A percentile compares a stretch with the other conserved stretches of the same genome.
These are phyloP conservation scores for Camptophora hylomeconis DNA, from an alignment of 2,329 filamentous ascomycete genomes.

Conservation along the genomic window DNA sequence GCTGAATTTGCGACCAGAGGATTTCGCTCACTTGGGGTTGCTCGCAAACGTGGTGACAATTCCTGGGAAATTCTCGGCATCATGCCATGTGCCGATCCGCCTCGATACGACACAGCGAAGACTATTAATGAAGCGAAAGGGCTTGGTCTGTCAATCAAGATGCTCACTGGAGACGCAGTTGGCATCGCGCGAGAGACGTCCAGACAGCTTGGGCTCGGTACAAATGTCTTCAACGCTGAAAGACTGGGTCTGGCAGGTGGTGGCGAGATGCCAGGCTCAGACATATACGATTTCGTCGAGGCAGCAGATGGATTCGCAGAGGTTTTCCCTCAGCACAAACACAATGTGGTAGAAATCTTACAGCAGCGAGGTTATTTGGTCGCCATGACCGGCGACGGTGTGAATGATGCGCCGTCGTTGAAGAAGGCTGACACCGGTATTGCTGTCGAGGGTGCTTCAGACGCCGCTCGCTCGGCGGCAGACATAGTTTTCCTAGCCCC, in stretches of 20 bases:
- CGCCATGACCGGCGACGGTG: slow-evolving; percentile 92
- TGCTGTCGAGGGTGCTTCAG: slow-evolving; percentile 82
- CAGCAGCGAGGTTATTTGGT: slow-evolving; percentile 88
- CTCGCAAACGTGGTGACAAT: slow-evolving; percentile 70
- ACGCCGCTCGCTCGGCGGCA: slow-evolving; percentile 78
- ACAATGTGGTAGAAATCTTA: slow-evolving; percentile 83
- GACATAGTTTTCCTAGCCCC: slow-evolving; percentile 91
- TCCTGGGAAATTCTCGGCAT: slow-evolving; percentile 88
- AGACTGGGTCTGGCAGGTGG: slow-evolving; percentile 71
- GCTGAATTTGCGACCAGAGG: slow-evolving; percentile 84
- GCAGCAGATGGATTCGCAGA: slow-evolving; percentile 90
- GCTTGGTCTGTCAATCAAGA: slow-evolving; percentile 83
- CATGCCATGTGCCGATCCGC: slow-evolving; percentile 87
- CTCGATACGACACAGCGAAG: slow-evolving; percentile 78
- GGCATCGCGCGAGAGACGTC: slow-evolving; percentile 88
- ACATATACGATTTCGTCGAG: slow-evolving; percentile 92
- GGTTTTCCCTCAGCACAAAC: slow-evolving; percentile 92
- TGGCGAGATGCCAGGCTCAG: slow-evolving; percentile 87
- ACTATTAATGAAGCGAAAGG: slow-evolving; percentile 83
- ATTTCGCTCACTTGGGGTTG: slow-evolving; percentile 87
- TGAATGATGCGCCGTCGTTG: slow-evolving; percentile 83
- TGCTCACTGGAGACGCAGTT: slow-evolving; percentile 90
- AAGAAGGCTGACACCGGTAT: slow-evolving; percentile 97
- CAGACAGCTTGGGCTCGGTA: slow-evolving; percentile 79
- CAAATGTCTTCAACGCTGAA: slow-evolving; percentile 89